Evolutionary conservation across 1,139 yeast species (phyloP), one percentile per base, ranked within the genome.

Genomic region (Lodderomyces oxycetoniae): DNA sequence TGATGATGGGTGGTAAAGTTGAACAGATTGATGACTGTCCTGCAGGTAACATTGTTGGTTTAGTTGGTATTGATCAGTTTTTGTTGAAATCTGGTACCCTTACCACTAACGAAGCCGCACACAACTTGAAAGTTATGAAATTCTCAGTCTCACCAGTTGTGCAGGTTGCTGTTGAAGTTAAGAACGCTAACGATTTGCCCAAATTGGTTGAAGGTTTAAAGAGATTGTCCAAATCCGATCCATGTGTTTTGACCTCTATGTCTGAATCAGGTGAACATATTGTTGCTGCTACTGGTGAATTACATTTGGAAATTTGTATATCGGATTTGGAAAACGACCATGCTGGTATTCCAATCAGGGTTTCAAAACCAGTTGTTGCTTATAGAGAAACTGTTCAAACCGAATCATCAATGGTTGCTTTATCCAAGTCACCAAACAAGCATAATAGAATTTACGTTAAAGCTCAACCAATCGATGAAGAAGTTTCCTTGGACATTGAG

Each of bases 101-200:
- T 63, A 91, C 98, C 76, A 91, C 97, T 67, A 74, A 74, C 63
- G 98, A 91, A 68, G 71, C 87, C 56, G 87, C 98, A 55, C 96
- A 91, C 93, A 91, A 91, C 93, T 77, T 91, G 88, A 88, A 87
- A 87, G 97, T 91, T 63, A 91, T 91, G 98, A 91, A 89, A 74
- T 91, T 91, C 94, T 87, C 96, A 65, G 98, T 91, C 67, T 91
- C 97, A 47, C 98, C 98, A 63, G 97, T 91, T 76, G 98, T 91
- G 59, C 86, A 88, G 78, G 97, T 91, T 60, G 96, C 97, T 62
- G 98, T 91, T 65, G 97, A 91, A 73, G 97, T 91, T 64, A 91
- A 91, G 87, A 91, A 91, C 80, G 97, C 96, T 61, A 83, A 87
- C 74, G 98, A 91, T 70, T 80, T 91, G 74, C 97, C 97, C 76